Conservation (phyloP, 768 basidiomycete species). For the Boletus edulis region DNA sequence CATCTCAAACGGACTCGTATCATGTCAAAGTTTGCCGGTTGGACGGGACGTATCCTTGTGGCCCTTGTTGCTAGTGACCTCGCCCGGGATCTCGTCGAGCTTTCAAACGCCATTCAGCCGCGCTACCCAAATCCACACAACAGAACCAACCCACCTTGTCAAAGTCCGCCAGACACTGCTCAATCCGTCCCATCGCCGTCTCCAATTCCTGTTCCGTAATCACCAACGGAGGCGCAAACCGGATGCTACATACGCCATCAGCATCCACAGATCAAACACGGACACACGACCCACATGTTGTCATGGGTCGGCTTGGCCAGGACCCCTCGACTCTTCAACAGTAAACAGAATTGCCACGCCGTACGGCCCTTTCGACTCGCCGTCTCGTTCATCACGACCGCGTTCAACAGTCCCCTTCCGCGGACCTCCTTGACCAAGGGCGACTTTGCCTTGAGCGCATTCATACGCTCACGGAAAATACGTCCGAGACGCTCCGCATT, state of each 20-base stretch:
- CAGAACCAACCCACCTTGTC: slow-evolving; percentile 55
- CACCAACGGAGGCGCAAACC: slow-evolving; percentile 94
- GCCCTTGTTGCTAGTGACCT: slow-evolving; percentile 59
- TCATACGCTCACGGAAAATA: slow-evolving; percentile 68
- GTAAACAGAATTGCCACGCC: slow-evolving; percentile 94
- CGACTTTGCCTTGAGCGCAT: slow-evolving; percentile 47
- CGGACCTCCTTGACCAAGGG: slow-evolving; percentile 79
- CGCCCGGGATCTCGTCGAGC: slow-evolving; percentile 63
- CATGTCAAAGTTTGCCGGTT: not conserved
- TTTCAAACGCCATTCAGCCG: slow-evolving; percentile 15
- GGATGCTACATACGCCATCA: slow-evolving; percentile 57
- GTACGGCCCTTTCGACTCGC: slow-evolving; percentile 74
- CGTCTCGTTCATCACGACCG: slow-evolving; percentile 87
- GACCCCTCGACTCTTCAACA: slow-evolving; percentile 88
- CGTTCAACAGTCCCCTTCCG: slow-evolving; percentile 88
- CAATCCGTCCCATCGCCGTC: slow-evolving; percentile 73
- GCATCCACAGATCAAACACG: not conserved
- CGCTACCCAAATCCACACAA: not conserved
- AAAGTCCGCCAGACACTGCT: slow-evolving; percentile 73
- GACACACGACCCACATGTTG: slow-evolving; percentile 67
- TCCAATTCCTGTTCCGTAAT: slow-evolving; percentile 85
- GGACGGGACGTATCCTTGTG: slow-evolving; percentile 36
- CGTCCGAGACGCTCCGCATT: slow-evolving; percentile 79
- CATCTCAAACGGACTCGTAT: too few species aligned
- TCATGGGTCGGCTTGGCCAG: slow-evolving; percentile 96